A percentile compares a stretch with the other conserved stretches of the same genome.
phyloP scores from a whole-genome alignment of 2,329 filamentous ascomycete genomes.

The Epichloe baconii region DNA sequence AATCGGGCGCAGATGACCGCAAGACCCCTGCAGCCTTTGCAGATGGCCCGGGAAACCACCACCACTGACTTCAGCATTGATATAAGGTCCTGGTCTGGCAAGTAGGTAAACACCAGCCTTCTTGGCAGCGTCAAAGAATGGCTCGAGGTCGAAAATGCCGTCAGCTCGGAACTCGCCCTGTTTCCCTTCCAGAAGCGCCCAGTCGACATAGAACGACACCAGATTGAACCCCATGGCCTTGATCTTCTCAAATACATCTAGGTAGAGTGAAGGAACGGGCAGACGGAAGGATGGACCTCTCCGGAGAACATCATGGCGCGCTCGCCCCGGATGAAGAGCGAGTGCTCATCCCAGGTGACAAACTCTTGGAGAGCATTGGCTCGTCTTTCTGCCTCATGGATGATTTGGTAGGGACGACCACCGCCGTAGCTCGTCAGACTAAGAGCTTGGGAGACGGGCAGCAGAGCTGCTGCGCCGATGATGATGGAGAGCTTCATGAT shows the following conservation, averaged over 20 bases:
- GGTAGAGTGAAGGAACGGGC: slow-evolving; percentile 35
- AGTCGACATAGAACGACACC: slow-evolving; percentile 69
- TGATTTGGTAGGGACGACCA: slow-evolving; percentile 10
- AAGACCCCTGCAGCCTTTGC: slow-evolving; percentile 50
- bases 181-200: slow-evolving; percentile 65
- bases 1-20: slow-evolving; percentile 49
- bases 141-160: slow-evolving; percentile 58
- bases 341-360: slow-evolving; percentile 61
- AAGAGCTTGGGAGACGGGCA: slow-evolving; percentile 4
- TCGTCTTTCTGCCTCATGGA: slow-evolving; percentile 13
- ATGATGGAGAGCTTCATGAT: slow-evolving; percentile 13
- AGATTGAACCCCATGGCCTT: slow-evolving; percentile 69
- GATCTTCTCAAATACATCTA: slow-evolving; percentile 72
- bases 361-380: slow-evolving; percentile 18
- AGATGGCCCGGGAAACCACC: slow-evolving; percentile 76
- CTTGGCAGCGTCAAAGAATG: slow-evolving; percentile 64
- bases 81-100: slow-evolving; percentile 59
- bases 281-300: slow-evolving; percentile 55
- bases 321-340: slow-evolving; percentile 56
- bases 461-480: neutral
- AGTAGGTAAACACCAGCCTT: slow-evolving; percentile 66
- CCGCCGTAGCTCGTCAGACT: slow-evolving; percentile 5
- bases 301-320: slow-evolving; percentile 59
- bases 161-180: slow-evolving; percentile 56
- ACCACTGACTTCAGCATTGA: slow-evolving; percentile 65